These are phyloP conservation scores for Tolypocladium ovalisporum DNA, from an alignment of 2,329 filamentous ascomycete species.

Conservation along the genomic window DNA sequence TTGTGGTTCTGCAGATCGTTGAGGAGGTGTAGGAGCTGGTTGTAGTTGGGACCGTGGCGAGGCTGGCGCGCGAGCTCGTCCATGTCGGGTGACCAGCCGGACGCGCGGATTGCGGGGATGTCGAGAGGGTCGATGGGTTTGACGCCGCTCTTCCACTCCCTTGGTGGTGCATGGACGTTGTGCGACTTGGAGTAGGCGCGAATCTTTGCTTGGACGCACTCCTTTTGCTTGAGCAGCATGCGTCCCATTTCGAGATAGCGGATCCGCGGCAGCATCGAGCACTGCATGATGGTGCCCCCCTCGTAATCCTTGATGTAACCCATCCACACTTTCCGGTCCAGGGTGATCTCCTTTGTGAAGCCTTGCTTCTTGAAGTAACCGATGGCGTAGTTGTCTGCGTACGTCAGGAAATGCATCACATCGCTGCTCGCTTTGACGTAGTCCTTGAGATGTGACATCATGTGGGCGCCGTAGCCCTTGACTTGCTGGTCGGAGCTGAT, in stretches of 20 bases:
- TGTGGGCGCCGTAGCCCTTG: slow-evolving; percentile 93
- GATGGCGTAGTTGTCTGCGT: slow-evolving; percentile 97
- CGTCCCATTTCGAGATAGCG: slow-evolving; percentile 87
- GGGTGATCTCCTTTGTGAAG: slow-evolving; percentile 95
- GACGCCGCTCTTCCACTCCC: slow-evolving; percentile 71
- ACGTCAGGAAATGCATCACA: slow-evolving; percentile 98
- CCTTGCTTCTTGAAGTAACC: slow-evolving; percentile 99
- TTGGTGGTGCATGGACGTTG: slow-evolving; percentile 73
- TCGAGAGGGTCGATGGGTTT: slow-evolving; percentile 71
- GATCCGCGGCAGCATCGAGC: slow-evolving; percentile 89
- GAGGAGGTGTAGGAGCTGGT: slow-evolving; percentile 81
- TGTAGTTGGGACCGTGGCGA: slow-evolving; percentile 92
- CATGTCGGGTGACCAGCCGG: slow-evolving; percentile 96
- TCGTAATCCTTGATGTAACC: slow-evolving; percentile 99
- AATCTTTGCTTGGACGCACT: slow-evolving; percentile 90
- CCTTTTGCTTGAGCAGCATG: slow-evolving; percentile 96
- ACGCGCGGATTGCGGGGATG: slow-evolving; percentile 80
- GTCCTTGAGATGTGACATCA: slow-evolving; percentile 97
- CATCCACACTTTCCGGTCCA: slow-evolving; percentile 91
- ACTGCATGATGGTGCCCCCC: slow-evolving; percentile 98
- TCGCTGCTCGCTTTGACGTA: slow-evolving; percentile 95
- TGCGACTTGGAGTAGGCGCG: slow-evolving; percentile 83
- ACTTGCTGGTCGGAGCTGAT: slow-evolving; percentile 97
- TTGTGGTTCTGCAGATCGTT: slow-evolving; percentile 93
- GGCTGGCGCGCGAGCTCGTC: slow-evolving; percentile 91